Percentiles rank a stretch among this genome's conserved stretches.
phyloP scores from a whole-genome alignment of 768 basidiomycete genomes.

The Harrya chromipes region DNA sequence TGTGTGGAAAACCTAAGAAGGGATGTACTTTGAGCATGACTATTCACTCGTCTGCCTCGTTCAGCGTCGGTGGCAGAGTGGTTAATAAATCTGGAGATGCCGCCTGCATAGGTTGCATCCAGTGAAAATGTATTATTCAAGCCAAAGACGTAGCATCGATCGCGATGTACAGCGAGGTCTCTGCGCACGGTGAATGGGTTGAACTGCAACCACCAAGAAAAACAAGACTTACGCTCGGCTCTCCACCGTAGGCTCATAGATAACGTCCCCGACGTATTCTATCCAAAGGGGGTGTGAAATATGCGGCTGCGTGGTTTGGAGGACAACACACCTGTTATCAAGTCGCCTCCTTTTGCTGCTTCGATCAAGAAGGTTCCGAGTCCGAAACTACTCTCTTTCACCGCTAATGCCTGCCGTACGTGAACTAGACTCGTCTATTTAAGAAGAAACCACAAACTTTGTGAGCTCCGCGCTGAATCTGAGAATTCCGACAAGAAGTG shows the following conservation, averaged over 20 bases:
- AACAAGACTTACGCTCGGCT: conserved; percentile 47
- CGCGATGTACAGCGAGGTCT: conserved; percentile 42
- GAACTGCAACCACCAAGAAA: background rate
- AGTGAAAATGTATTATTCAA: conserved; percentile 46
- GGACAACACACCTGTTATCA: conserved; percentile 41
- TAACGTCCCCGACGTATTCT: conserved; percentile 71
- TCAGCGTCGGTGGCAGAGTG: conserved; percentile 36
- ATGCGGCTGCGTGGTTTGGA: background rate
- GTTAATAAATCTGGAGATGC: conserved; percentile 68
- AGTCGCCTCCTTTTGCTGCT: conserved; percentile 39
- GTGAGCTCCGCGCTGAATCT: conserved; percentile 42
- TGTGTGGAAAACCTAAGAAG: background rate
- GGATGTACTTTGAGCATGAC: conserved; percentile 42
- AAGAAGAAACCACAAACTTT: conserved; percentile 37
- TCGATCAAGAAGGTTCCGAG: conserved; percentile 54
- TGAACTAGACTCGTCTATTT: conserved; percentile 4
- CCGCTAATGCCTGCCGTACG: conserved; percentile 37
- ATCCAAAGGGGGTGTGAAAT: background rate
- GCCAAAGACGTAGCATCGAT: conserved; percentile 61
- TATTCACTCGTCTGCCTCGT: conserved; percentile 36
- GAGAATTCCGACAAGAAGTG: conserved; percentile 45
- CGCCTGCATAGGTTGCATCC: conserved; percentile 58
- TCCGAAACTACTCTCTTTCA: conserved; percentile 46
- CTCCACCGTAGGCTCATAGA: conserved; percentile 45
- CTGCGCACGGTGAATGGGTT: conserved; percentile 25